Percentiles rank a stretch among this genome's conserved stretches.
Conservation (phyloP, 176 grass and related monocot genomes). For the Oryza brachyantha region DNA sequence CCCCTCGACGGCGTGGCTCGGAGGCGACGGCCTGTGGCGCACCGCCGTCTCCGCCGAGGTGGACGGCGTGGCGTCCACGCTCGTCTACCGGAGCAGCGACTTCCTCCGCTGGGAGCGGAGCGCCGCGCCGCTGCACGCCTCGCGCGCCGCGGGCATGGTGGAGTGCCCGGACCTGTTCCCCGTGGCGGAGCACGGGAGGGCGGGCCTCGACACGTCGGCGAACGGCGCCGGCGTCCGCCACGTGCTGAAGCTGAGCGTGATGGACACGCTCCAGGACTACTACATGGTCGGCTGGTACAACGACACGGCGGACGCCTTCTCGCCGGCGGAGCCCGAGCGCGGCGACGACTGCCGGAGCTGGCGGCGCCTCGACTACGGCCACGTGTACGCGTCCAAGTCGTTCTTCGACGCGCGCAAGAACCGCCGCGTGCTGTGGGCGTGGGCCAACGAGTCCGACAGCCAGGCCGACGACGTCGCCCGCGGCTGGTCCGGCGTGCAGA, state of each 20-base stretch:
- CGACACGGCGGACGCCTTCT: not conserved
- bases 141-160: not conserved
- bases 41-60: not conserved
- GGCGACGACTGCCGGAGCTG: not conserved
- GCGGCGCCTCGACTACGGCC: not conserved
- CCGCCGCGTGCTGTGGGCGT: not conserved
- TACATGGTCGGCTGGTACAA: not conserved
- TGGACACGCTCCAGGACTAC: not conserved
- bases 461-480: not conserved
- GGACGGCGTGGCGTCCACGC: not conserved
- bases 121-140: not conserved
- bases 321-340: not conserved
- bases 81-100: conserved; percentile 7
- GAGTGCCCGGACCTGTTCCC: not conserved
- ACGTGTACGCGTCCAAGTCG: not conserved
- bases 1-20: conserved; percentile 3
- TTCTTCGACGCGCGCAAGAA: not conserved
- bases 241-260: conserved; percentile 9
- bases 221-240: not conserved
- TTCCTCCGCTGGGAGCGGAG: not conserved
- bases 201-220: not conserved
- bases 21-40: not conserved
- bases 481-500: not conserved
- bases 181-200: not conserved
- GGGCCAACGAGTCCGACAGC: not conserved